Evolutionary conservation across 2,329 filamentous ascomycete species (phyloP), one percentile per base, ranked within the genome.

Genomic region (Fusarium tricinctum): DNA sequence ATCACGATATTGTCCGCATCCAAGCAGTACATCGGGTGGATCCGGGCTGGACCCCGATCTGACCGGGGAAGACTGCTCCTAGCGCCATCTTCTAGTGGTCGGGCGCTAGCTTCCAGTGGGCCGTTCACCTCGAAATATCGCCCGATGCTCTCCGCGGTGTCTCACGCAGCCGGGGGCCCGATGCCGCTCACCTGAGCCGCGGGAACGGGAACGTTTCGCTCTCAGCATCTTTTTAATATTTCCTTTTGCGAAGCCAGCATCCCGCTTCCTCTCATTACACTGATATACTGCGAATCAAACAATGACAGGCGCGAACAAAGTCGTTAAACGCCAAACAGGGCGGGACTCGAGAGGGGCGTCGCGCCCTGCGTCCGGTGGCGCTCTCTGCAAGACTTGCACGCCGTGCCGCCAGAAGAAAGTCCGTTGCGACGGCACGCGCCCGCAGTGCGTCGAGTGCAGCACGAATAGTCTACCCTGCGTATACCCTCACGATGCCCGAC

Each of bases 351-450:
- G 69, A 48, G 26, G 63, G 39, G 30, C 54, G 12, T 72, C 71
- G 32, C 69, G 69, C 50, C 44, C 62, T 59, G 68, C 71, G 38
- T 58, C 71, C 33, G 68, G 67, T 33, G 62, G 73, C 40, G 69
- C 72, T 45, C 73, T 74, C 26, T 78, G 76, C 73, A 78, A 78
- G 70, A 79, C 77, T 20, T 79, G 77, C 69, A 76, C 74, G 28
- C 73, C 73, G 32, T 79, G 77, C 58, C 77, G 77, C 40, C 75
- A 76, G 68, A 78, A 77, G 58, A 79, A 79, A 61, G 75, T 79
- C 54, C 75, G 75, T 57, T 79, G 77, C 69, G 75, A 78, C 59
- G 77, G 77, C 44, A 62, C 63, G 26, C 75, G 76, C 44, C 77
- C 77, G 2, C 73, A 76, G 26, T 79, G 77, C 47, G 58, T 68